These are phyloP conservation scores for Pseudogymnoascus sp. DNA, from an alignment of 2,329 filamentous ascomycete genomes.

Conservation along the genomic window DNA sequence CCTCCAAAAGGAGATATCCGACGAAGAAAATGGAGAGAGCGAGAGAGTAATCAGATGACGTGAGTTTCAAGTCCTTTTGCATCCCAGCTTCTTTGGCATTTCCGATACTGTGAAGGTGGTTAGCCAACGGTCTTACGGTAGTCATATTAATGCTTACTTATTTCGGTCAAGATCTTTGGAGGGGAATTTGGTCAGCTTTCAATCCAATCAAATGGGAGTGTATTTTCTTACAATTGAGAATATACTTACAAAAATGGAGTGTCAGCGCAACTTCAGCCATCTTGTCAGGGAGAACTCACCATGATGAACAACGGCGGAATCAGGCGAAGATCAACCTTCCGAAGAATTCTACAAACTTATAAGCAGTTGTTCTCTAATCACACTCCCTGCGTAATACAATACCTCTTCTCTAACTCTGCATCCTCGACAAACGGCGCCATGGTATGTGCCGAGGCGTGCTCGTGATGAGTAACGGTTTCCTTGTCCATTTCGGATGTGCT, in stretches of 20 bases:
- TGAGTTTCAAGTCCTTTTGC: not conserved
- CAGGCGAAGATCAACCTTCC: slow-evolving; percentile 15
- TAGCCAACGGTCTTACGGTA: not conserved
- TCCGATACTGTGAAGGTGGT: not conserved
- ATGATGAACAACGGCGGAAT: slow-evolving; percentile 15
- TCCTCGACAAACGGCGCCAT: slow-evolving; percentile 11
- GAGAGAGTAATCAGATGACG: not conserved
- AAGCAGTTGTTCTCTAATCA: slow-evolving; percentile 1
- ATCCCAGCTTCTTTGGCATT: slow-evolving; percentile 8
- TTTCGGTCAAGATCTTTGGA: slow-evolving; percentile 9
- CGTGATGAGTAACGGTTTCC: not conserved
- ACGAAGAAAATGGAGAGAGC: slow-evolving; percentile 35
- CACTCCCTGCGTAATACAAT: not conserved
- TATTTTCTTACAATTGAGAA: slow-evolving; percentile 9
- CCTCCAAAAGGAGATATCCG: slow-evolving; percentile 39
- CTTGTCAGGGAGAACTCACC: not conserved
- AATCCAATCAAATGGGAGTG: not conserved
- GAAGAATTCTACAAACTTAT: slow-evolving; percentile 11
- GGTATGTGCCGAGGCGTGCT: not conserved
- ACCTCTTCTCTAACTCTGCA: slow-evolving; percentile 13
- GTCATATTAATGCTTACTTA: slow-evolving; percentile 5
- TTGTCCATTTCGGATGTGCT: not conserved
- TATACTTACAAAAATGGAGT: not conserved
- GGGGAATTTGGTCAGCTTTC: not conserved
- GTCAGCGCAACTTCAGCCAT: not conserved